phyloP scores from a whole-genome alignment of 1,139 yeast species.

The Candida labiduridarum region DNA sequence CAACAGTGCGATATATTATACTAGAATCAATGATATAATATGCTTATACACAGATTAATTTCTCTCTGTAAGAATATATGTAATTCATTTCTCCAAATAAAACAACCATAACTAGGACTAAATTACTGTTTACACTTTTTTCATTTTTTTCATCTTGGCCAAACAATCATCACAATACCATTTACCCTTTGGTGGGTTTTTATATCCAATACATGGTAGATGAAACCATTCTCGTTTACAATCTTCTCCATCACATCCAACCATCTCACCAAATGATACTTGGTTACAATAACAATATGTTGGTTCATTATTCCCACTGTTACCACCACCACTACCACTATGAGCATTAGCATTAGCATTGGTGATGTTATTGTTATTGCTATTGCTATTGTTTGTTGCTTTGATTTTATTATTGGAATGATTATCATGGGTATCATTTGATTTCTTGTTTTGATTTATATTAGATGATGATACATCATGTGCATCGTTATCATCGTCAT shows the following conservation, averaged over 20 bases:
- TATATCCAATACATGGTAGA: slow-evolving; percentile 90
- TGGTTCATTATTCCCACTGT: slow-evolving; percentile 54
- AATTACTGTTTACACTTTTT: slow-evolving; percentile 13
- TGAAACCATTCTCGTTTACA: slow-evolving; percentile 98
- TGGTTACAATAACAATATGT: slow-evolving; percentile 95
- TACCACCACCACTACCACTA: slow-evolving; percentile 16
- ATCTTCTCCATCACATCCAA: slow-evolving; percentile 94
- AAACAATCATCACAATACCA: slow-evolving; percentile 96
- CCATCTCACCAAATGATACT: slow-evolving; percentile 98
- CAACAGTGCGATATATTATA: too few species aligned
- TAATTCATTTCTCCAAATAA: not conserved
- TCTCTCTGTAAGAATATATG: too few species aligned
- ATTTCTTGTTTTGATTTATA: slow-evolving; percentile 3
- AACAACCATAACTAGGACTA: not conserved
- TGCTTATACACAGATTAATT: too few species aligned
- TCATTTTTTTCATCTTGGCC: slow-evolving; percentile 38
- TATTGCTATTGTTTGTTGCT: not conserved
- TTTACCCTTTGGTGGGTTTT: slow-evolving; percentile 90
- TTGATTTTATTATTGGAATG: not conserved
- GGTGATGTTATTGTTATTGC: slow-evolving; percentile 10
- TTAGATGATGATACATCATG: slow-evolving; percentile 1
- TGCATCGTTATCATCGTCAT: slow-evolving; percentile 5
- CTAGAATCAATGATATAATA: too few species aligned
- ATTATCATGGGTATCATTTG: slow-evolving; percentile 2
- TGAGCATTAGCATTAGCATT: slow-evolving; percentile 12